Evolutionary conservation across 352 stramenopile genomes (phyloP), one percentile per base, ranked within the genome.

Genomic region (Phytophthora sansomeana): DNA sequence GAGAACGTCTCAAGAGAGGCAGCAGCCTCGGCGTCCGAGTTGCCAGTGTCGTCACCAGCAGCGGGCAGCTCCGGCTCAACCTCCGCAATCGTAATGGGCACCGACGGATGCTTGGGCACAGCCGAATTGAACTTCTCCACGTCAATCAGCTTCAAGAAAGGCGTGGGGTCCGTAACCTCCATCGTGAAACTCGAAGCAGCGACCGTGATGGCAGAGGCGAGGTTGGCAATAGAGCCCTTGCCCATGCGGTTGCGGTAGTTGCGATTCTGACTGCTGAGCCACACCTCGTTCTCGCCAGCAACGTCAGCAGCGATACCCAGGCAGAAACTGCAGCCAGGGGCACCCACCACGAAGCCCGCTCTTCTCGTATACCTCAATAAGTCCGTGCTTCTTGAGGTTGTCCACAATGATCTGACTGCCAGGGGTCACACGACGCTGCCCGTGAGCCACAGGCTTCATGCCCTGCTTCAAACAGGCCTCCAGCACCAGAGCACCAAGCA

Each of bases 181-280:
- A 95, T 95, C 42, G 55, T 72, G 67, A 95, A 95, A 59, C 85
- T 93, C 38, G 87, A 96, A 13, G 87, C 87, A 28, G 87, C 87
- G 19, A 96, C 85, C 28, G 83, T 92, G 48, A 91, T 86, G 13
- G 87, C 85, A 14, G 85, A 94, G 35, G 83, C 85, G 39, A 96
- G 63, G 72, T 96, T 92, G 16, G 75, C 83, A 58, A 93, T 93
- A 16, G 84, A 93, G 30, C 85, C 86, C 54, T 81, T 83, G 51
- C 87, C 87, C 87, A 96, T 96, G 47, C 87, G 87, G 80, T 94
- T 94, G 53, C 86, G 83, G 75, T 93, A 96, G 74, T 96, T 96
- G 21, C 87, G 85, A 74, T 96, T 96, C 79, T 94, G 85, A 43
- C 64, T 81, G 29, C 74, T 89, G 52, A 96, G 84, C 86, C 87